phyloP scores from a whole-genome alignment of 495 filamentous ascomycete genomes.

The Platismatia glauca region DNA sequence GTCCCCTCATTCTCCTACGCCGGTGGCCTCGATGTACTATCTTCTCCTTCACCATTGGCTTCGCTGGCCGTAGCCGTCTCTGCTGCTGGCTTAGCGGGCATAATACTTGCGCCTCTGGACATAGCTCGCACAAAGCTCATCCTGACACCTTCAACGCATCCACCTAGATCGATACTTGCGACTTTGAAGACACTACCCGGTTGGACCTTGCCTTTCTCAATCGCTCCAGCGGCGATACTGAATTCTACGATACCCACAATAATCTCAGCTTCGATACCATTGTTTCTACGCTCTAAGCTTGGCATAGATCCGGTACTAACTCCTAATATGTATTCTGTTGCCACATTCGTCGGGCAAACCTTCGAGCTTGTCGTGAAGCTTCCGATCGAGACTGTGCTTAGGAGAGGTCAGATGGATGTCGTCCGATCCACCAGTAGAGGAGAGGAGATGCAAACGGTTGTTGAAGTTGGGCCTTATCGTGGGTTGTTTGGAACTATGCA shows the following conservation, averaged over 20 bases:
- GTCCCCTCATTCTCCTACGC: slow-evolving; percentile 22
- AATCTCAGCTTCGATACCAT: slow-evolving; percentile 67
- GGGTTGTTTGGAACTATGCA: slow-evolving; percentile 85
- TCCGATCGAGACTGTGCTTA: slow-evolving; percentile 83
- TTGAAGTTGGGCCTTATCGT: slow-evolving; percentile 63
- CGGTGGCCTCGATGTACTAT: slow-evolving; percentile 51
- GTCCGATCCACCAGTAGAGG: slow-evolving; percentile 24
- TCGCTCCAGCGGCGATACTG: slow-evolving; percentile 77
- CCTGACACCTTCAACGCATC: slow-evolving; percentile 64
- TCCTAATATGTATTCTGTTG: slow-evolving; percentile 67
- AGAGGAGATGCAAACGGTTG: slow-evolving; percentile 57
- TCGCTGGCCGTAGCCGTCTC: slow-evolving; percentile 73
- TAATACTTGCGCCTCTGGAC: slow-evolving; percentile 79
- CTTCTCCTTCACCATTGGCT: slow-evolving; percentile 61
- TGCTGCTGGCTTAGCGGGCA: slow-evolving; percentile 67
- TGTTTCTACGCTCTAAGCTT: slow-evolving; percentile 69
- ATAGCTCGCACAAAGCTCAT: slow-evolving; percentile 82
- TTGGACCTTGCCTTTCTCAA: slow-evolving; percentile 56
- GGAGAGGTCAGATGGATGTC: slow-evolving; percentile 73
- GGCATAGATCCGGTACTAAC: slow-evolving; percentile 74
- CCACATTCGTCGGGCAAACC: slow-evolving; percentile 64
- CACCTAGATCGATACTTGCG: slow-evolving; percentile 62
- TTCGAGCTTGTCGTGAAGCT: slow-evolving; percentile 77
- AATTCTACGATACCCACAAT: slow-evolving; percentile 75
- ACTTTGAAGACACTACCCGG: slow-evolving; percentile 69